Evolutionary conservation across 1,139 yeast species (phyloP), one percentile per base, ranked within the genome.

Genomic region (Candida sp.): DNA sequence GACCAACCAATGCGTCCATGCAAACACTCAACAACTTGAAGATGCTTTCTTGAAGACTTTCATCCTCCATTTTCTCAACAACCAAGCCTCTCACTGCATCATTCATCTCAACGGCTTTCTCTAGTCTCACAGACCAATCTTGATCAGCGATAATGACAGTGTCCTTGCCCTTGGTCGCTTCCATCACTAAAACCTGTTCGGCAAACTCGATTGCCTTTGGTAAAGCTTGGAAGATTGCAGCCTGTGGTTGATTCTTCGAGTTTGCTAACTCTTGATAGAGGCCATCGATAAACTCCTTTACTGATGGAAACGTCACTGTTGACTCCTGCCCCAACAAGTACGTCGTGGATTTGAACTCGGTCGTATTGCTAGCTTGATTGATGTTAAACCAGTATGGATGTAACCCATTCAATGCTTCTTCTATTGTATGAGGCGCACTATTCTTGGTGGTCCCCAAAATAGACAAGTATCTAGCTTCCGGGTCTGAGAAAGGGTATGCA

Each of bases 361-460:
- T 53, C 0, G 74, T 69, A 44, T 73, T 74, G 4, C 81, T 67
- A 0, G 84, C 73, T 58, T 76, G 81, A 44, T 75, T 62, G 7
- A 76, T 66, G 47, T 71, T 73, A 62, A 81, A 85, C 84, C 87
- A 81, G 61, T 89, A 83, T 0, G 98, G 98, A 63, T 90, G 86
- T 30, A 94, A 73, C 0, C 98, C 98, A 54, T 83, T 83, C n/a
- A 68, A 68, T 0, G 97, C 88, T 65, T 92, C 98, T 61, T 92
- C 97, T 11, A 86, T 73, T 0, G 87, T 83, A 57, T 91, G 97
- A 1, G 90, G 77, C 48, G 89, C 75, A 58, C 88, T 88, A 3
- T 67, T 68, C 28, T 75, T 62, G 17, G 83, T 70, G 8, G 90
- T 69, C 7, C 92, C 97, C 47, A 88, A 66, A 22, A 92, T 66